These are phyloP conservation scores for Cylindrodendrum hubeiense DNA, from an alignment of 2,329 filamentous ascomycete genomes.

Conservation along the genomic window DNA sequence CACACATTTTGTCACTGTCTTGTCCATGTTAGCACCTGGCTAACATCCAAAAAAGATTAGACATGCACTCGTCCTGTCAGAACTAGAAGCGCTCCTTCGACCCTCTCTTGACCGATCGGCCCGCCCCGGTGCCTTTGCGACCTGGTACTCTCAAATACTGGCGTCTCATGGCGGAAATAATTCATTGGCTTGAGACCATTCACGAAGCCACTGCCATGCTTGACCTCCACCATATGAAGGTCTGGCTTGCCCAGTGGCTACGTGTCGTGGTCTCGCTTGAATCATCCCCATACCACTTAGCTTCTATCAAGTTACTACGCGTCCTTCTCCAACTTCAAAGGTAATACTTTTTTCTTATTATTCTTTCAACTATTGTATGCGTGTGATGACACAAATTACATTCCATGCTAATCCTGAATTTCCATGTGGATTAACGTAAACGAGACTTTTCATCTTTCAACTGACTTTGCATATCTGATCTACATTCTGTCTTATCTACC, in stretches of 20 bases:
- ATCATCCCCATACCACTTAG: too few species aligned
- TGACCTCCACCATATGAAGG: constrained; percentile 3
- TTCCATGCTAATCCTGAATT: constrained; percentile 85
- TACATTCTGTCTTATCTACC: constrained; percentile 38
- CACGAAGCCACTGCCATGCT: constrained; percentile 14
- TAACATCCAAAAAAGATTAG: constrained; percentile 40
- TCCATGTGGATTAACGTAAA: constrained; percentile 75
- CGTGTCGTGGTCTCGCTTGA: background rate
- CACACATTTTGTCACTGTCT: constrained; percentile 23
- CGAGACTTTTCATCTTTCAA: constrained; percentile 86
- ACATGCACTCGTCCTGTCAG: background rate
- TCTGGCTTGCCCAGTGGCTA: background rate
- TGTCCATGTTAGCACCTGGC: constrained; percentile 19
- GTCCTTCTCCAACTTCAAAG: constrained; percentile 15
- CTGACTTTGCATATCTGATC: constrained; percentile 65
- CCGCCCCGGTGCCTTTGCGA: constrained; percentile 54
- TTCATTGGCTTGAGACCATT: constrained; percentile 48
- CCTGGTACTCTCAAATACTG: constrained; percentile 62
- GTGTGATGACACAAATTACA: constrained; percentile 76
- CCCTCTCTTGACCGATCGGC: constrained; percentile 15
- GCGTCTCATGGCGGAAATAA: constrained; percentile 54
- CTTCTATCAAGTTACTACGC: background rate
- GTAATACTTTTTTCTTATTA: constrained; percentile 45
- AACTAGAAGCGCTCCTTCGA: constrained; percentile 26
- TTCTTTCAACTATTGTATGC: constrained; percentile 38